Evolutionary conservation across 1,139 yeast species (phyloP).

Genomic region (Lodderomyces metapsilosis): DNA sequence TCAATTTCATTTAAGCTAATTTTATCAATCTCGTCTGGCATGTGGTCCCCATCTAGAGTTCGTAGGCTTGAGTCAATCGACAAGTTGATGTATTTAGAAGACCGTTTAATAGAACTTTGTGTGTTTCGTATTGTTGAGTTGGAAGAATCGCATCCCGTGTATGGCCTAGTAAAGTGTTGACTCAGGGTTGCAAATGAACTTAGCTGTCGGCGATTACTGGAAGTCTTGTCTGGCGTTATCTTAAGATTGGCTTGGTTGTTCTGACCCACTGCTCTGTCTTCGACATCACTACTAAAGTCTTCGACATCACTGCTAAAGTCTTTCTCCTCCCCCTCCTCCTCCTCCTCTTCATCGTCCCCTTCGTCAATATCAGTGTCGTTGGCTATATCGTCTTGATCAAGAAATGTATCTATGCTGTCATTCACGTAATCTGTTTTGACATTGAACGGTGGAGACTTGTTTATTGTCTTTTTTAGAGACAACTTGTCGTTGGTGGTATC

Average conservation of each 20-base stretch:
- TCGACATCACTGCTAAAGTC: conserved; percentile 10
- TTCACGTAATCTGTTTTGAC: conserved; percentile 31
- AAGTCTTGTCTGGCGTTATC: background rate
- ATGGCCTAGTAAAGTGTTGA: conserved; percentile 5
- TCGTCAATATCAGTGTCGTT: conserved; percentile 13
- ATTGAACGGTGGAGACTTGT: conserved; percentile 47
- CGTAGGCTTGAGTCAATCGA: conserved; percentile 34
- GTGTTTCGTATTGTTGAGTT: conserved; percentile 12
- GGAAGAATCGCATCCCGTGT: conserved; percentile 10
- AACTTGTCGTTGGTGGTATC: conserved; percentile 18
- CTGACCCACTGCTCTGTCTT: background rate
- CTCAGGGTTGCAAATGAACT: background rate
- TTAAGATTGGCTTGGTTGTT: background rate
- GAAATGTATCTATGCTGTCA: conserved; percentile 26
- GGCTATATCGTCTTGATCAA: conserved; percentile 17
- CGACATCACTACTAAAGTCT: conserved; percentile 5
- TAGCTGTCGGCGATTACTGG: conserved; percentile 13
- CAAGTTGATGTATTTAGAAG: conserved; percentile 47
- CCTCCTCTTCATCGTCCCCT: conserved; percentile 15
- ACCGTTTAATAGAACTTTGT: conserved; percentile 38
- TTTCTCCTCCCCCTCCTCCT: too few relatives aligned
- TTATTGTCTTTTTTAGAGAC: conserved; percentile 20
- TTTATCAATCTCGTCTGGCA: conserved; percentile 20
- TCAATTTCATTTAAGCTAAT: conserved; percentile 32
- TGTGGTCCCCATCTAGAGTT: conserved; percentile 11